Evolutionary conservation across 1,139 yeast species (phyloP).

Genomic region (Meyerozyma elateridarum): DNA sequence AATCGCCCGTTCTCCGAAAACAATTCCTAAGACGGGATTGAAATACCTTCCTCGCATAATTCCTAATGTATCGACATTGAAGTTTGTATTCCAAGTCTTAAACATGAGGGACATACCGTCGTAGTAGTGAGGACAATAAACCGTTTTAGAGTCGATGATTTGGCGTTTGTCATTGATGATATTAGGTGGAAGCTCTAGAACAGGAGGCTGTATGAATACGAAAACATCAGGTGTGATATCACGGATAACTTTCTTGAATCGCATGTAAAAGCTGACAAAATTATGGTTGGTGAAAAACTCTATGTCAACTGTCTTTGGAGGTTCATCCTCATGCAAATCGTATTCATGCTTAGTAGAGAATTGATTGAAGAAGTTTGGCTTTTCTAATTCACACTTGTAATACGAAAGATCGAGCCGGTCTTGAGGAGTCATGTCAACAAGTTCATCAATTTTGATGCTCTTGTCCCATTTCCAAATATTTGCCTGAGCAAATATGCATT

Average conservation of each 20-base stretch:
- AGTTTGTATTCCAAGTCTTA: slow-evolving; percentile 70
- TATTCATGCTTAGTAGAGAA: slow-evolving; percentile 19
- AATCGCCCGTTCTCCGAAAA: slow-evolving; percentile 75
- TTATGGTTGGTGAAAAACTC: slow-evolving; percentile 58
- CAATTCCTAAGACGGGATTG: slow-evolving; percentile 73
- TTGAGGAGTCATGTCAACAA: slow-evolving; percentile 17
- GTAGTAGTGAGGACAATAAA: slow-evolving; percentile 84
- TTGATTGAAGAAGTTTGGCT: slow-evolving; percentile 32
- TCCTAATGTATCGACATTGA: slow-evolving; percentile 87
- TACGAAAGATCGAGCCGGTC: slow-evolving; percentile 34
- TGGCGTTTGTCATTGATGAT: slow-evolving; percentile 45
- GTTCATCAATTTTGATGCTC: slow-evolving; percentile 19
- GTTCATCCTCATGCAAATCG: slow-evolving; percentile 16
- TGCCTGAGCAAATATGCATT: slow-evolving; percentile 74
- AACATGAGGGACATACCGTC: slow-evolving; percentile 92
- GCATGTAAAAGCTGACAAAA: slow-evolving; percentile 55
- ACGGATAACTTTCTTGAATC: slow-evolving; percentile 48
- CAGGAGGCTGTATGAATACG: slow-evolving; percentile 78
- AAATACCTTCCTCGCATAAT: slow-evolving; percentile 75
- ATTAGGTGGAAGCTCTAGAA: slow-evolving; percentile 72
- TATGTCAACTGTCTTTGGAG: slow-evolving; percentile 39
- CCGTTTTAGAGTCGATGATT: slow-evolving; percentile 58
- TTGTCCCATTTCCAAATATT: slow-evolving; percentile 63
- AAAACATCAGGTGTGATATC: slow-evolving; percentile 41
- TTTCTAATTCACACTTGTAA: slow-evolving; percentile 20